A percentile compares a stretch with the other conserved stretches of the same genome.
phyloP scores from a whole-genome alignment of 805 yeast species.

The Teunomyces pallodes region DNA sequence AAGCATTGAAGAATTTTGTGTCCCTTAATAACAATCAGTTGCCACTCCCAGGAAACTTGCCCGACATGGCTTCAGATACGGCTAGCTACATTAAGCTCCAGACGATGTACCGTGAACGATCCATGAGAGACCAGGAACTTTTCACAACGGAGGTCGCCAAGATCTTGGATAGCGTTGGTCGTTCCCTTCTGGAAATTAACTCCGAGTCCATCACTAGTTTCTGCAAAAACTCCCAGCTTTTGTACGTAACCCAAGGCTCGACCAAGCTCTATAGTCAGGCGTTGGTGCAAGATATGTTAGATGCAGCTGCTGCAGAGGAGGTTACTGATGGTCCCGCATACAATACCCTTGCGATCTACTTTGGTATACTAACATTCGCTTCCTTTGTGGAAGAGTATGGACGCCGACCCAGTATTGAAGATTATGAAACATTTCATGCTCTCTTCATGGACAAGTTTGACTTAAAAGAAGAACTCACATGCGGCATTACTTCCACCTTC shows the following conservation, averaged over 20 bases:
- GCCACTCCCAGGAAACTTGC: conserved; percentile 74
- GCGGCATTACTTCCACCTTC: conserved; percentile 16
- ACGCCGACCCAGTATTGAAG: conserved; percentile 18
- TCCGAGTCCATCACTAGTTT: conserved; percentile 45
- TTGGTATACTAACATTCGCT: conserved; percentile 40
- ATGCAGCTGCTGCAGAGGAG: conserved; percentile 10
- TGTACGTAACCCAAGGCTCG: conserved; percentile 52
- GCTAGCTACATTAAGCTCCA: conserved; percentile 57
- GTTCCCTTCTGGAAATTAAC: conserved; percentile 26
- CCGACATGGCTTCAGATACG: conserved; percentile 88
- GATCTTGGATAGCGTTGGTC: conserved; percentile 24
- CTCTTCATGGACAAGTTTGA: conserved; percentile 15
- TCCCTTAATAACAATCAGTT: conserved; percentile 34
- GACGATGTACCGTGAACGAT: conserved; percentile 54
- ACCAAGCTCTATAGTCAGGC: conserved; percentile 15
- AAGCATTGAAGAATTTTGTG: conserved; percentile 54
- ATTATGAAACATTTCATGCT: conserved; percentile 16
- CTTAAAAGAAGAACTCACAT: conserved; percentile 15
- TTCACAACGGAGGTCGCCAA: conserved; percentile 35
- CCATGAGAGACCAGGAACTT: conserved; percentile 43
- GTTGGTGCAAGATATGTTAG: conserved; percentile 13
- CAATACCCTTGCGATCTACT: conserved; percentile 34
- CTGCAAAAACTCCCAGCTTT: conserved; percentile 57
- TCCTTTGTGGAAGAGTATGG: conserved; percentile 15
- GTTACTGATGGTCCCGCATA: conserved; percentile 6